phyloP scores from a whole-genome alignment of 2,329 filamentous ascomycete genomes.

The Trichoderma endophyticum region DNA sequence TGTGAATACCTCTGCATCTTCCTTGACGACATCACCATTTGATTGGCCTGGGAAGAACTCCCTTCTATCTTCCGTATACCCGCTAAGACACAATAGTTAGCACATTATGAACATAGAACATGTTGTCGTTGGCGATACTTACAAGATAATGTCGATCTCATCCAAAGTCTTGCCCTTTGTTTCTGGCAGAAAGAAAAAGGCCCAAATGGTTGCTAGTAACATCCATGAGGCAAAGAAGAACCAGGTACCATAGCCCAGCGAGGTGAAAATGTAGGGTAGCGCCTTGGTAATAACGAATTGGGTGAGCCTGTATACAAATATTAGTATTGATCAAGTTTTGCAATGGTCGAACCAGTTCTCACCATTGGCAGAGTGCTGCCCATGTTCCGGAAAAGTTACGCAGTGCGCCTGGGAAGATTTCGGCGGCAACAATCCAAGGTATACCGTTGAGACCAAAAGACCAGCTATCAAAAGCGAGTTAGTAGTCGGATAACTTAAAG shows the following conservation, averaged over 20 bases:
- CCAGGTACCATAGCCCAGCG: conserved; percentile 49
- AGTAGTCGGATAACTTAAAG: background rate
- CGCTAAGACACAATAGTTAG: background rate
- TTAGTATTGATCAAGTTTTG: background rate
- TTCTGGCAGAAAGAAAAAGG: conserved; percentile 52
- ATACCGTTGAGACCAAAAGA: conserved; percentile 45
- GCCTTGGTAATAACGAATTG: conserved; percentile 45
- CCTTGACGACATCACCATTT: conserved; percentile 4
- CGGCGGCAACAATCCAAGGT: conserved; percentile 44
- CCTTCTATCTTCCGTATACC: conserved; percentile 7
- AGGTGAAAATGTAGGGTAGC: conserved; percentile 43
- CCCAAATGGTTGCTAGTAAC: conserved; percentile 45
- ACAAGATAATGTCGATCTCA: conserved; percentile 45
- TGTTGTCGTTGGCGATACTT: background rate
- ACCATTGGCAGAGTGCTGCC: conserved; percentile 41
- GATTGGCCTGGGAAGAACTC: background rate
- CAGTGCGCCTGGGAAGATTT: conserved; percentile 44
- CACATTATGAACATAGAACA: background rate
- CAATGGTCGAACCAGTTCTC: background rate
- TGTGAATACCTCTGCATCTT: conserved; percentile 10
- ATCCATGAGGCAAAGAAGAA: conserved; percentile 56
- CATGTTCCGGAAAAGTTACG: conserved; percentile 42
- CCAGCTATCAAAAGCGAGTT: conserved; percentile 31
- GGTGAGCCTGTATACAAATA: conserved; percentile 28
- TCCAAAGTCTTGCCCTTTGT: conserved; percentile 54